Evolutionary conservation across 768 basidiomycete species (phyloP), one percentile per base, ranked within the genome.

Genomic region (Mycena rosella): DNA sequence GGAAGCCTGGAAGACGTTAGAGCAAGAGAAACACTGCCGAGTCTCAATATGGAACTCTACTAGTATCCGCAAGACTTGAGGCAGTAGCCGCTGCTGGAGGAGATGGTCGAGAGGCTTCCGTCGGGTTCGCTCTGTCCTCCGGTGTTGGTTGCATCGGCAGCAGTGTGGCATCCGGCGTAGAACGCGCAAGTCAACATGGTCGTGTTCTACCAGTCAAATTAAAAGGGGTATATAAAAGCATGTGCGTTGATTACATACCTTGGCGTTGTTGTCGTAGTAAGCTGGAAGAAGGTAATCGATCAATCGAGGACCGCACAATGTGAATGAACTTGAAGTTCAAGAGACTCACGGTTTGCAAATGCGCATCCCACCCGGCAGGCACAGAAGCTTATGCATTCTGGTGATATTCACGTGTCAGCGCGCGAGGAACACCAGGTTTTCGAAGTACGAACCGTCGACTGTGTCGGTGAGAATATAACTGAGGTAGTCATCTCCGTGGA

Each of bases 51-150:
- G n/a, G n/a, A n/a, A n/a, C n/a, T n/a, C n/a, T n/a, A 40, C 38
- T 14, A 40, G 13, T n/a, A 22, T 22, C n/a, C n/a, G 44, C 44
- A 45, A 24, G 44, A 5, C 44, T 45, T n/a, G 45, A 65, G 48
- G 56, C 68, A 72, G 38, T 27, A 72, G 14, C 68, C 71, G 4
- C 32, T 48, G 55, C 71, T 69, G 5, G 53, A 27, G 5, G 63
- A 57, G 29, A 72, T 47, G 10, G 42, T 63, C 26, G 65, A 44
- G 55, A 69, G 32, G 42, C 49, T 60, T 2, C 71, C 71, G 34
- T 67, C 64, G 9, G 68, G 64, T 34, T 59, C 24, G 13, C 60
- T 59, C 63, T 72, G 71, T 8, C 71, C 71, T 17, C 71, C 71
- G 20, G 30, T 44, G 47, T 70, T 70, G 32, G 52, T 66, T 1